Conservation (phyloP, 257 asterid genomes). For the Rubia yunnanensis region DNA sequence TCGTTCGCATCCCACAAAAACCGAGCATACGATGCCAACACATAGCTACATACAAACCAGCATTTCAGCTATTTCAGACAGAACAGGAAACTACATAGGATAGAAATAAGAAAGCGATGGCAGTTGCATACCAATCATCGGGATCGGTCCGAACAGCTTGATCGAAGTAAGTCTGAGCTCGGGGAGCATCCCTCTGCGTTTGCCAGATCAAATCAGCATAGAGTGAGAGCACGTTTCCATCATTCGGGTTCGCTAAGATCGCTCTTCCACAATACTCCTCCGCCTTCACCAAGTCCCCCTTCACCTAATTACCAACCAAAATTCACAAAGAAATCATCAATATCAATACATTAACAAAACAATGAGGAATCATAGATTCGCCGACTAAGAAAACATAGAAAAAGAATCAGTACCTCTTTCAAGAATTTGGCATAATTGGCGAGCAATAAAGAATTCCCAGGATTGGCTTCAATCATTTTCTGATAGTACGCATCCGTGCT, state of each 20-base stretch:
- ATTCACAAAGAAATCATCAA: background rate
- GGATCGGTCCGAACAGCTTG: conserved; percentile 81
- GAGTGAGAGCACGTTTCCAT: conserved; percentile 64
- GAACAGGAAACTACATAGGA: background rate
- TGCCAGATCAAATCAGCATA: conserved; percentile 88
- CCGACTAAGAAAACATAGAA: too few species aligned
- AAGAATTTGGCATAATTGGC: conserved; percentile 74
- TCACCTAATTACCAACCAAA: conserved; percentile 35
- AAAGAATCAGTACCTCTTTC: conserved; percentile 83
- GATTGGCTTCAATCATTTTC: conserved; percentile 65
- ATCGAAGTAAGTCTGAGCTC: conserved; percentile 64
- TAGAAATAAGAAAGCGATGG: background rate
- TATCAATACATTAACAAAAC: background rate
- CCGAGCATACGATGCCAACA: conserved; percentile 80
- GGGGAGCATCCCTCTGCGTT: conserved; percentile 51
- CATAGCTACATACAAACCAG: conserved; percentile 34
- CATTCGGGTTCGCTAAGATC: conserved; percentile 52
- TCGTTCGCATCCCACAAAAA: conserved; percentile 82
- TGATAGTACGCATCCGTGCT: conserved; percentile 52
- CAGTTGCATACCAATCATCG: conserved; percentile 49
- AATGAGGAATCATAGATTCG: background rate
- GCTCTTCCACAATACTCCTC: conserved; percentile 87
- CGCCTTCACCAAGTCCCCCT: conserved; percentile 60
- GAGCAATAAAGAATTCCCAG: conserved; percentile 52
- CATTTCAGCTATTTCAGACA: background rate